Evolutionary conservation across 495 filamentous ascomycete genomes (phyloP), one percentile per base, ranked within the genome.

Genomic region (Penicillium turbatum): DNA sequence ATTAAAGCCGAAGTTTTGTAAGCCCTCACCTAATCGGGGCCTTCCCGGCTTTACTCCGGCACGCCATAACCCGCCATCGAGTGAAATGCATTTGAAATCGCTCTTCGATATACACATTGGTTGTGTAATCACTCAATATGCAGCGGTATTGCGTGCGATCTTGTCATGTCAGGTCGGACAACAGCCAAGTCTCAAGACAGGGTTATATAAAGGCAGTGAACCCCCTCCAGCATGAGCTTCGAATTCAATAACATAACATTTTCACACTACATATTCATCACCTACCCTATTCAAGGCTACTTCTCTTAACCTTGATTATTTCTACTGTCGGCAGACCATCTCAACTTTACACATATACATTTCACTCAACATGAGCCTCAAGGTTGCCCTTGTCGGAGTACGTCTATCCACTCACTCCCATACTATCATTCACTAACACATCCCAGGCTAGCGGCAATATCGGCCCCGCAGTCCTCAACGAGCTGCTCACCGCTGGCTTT

Each of bases 381-480:
- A 51, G 38, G 48, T 51, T 38, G 48, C 48, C 9, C 27, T 51
- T 32, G 37, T 15, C 29, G 48, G 48, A n/a, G 48, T 51, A 42
- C 12, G 48, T 34, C 13, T 24, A 9, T 12, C 27, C 7, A 35
- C 15, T n/a, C 4, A 5, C 38, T 30, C 11, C 41, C 13, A 39
- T 12, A 12, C 26, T 31, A 4, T 9, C 11, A 7, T 21, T 8
- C 13, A 3, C 17, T 51, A 34, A 51, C 11, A 46, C 24, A 9
- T 4, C 10, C 30, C 39, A 84, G 82, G 82, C 74, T 6, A 75
- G 73, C 1, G 86, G 86, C 35, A 78, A 75, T 46, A 68, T 88
- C 9, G 86, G 86, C 43, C 66, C 72, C n/a, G 63, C 78, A 3
- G 68, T 86, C 30, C 64, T 87, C 49, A 58, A 73, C 34, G 76